Percentiles rank a stretch among this genome's conserved stretches.
Conservation (phyloP, 306 rosid species). For the Datisca glomerata region DNA sequence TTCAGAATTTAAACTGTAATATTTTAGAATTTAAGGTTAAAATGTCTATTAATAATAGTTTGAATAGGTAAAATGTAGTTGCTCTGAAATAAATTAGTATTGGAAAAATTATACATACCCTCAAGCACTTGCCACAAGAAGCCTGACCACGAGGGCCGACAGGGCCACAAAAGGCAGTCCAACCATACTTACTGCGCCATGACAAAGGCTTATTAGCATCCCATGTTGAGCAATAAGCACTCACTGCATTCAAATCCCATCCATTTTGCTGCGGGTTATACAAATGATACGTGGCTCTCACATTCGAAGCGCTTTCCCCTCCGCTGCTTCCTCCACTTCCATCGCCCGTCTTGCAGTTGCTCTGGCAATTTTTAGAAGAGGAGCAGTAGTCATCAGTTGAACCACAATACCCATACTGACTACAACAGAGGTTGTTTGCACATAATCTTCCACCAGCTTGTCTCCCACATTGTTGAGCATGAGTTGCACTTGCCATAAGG, state of each 20-base stretch:
- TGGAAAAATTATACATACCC: too few relatives aligned
- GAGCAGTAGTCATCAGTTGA: slow-evolving; percentile 32
- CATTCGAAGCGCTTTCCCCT: slow-evolving; percentile 43
- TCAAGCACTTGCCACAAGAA: slow-evolving; percentile 55
- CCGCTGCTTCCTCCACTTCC: too few relatives aligned
- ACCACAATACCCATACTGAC: slow-evolving; percentile 58
- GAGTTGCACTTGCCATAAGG: background rate
- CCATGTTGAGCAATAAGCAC: slow-evolving; percentile 71
- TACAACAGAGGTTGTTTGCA: slow-evolving; percentile 35
- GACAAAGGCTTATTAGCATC: slow-evolving; percentile 46
- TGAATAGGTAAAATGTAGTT: too few relatives aligned
- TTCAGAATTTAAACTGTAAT: too few relatives aligned
- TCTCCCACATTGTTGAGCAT: slow-evolving; percentile 35
- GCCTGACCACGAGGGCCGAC: slow-evolving; percentile 37
- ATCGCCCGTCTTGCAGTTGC: slow-evolving; percentile 23
- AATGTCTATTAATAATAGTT: too few relatives aligned
- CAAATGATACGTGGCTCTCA: slow-evolving; percentile 52
- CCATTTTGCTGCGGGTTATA: slow-evolving; percentile 47
- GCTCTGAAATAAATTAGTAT: too few relatives aligned
- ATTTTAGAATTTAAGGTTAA: too few relatives aligned
- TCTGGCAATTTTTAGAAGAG: slow-evolving; percentile 27
- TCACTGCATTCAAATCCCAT: slow-evolving; percentile 45
- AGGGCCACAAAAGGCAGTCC: slow-evolving; percentile 80
- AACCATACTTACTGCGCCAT: slow-evolving; percentile 71
- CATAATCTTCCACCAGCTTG: slow-evolving; percentile 36